Percentiles rank a stretch among this genome's conserved stretches.
phyloP scores from a whole-genome alignment of 805 yeast genomes.

The Yamadazyma ubonensis region DNA sequence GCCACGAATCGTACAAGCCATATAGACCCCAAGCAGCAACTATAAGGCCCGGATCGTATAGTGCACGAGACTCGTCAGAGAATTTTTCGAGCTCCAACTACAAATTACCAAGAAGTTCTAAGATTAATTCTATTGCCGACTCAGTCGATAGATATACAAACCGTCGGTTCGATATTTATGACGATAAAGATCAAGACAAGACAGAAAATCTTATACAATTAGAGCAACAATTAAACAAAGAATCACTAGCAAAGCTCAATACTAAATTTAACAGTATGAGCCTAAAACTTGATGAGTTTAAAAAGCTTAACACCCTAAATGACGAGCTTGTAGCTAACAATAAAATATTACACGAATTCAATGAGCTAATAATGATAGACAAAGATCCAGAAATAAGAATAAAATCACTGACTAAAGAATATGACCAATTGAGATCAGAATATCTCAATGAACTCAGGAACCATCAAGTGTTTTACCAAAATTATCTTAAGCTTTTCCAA shows the following conservation, averaged over 20 bases:
- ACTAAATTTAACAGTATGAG: slow-evolving; percentile 12
- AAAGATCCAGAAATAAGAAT: slow-evolving; percentile 11
- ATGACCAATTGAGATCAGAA: slow-evolving; percentile 23
- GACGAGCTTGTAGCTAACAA: slow-evolving; percentile 13
- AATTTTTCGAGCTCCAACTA: too few relatives aligned
- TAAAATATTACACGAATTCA: slow-evolving; percentile 20
- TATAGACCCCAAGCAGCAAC: background rate
- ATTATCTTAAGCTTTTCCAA: slow-evolving; percentile 28
- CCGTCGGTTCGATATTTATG: slow-evolving; percentile 1
- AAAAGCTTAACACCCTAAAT: slow-evolving; percentile 10
- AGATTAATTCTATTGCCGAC: background rate
- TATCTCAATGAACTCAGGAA: slow-evolving; percentile 29
- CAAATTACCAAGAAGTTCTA: slow-evolving; percentile 1
- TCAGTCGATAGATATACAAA: background rate
- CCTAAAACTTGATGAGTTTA: slow-evolving; percentile 7
- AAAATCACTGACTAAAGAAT: slow-evolving; percentile 10
- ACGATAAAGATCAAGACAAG: slow-evolving; percentile 2
- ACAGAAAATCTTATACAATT: slow-evolving; percentile 5
- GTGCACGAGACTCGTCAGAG: background rate
- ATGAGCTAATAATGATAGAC: slow-evolving; percentile 20
- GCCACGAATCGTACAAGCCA: background rate
- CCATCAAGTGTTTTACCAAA: slow-evolving; percentile 28
- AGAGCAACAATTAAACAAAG: slow-evolving; percentile 13
- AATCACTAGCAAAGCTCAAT: slow-evolving; percentile 12
- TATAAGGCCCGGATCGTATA: background rate